Evolutionary conservation across 371 early-diverging fungal species (phyloP).

Genomic region (Actinomucor elegans): DNA sequence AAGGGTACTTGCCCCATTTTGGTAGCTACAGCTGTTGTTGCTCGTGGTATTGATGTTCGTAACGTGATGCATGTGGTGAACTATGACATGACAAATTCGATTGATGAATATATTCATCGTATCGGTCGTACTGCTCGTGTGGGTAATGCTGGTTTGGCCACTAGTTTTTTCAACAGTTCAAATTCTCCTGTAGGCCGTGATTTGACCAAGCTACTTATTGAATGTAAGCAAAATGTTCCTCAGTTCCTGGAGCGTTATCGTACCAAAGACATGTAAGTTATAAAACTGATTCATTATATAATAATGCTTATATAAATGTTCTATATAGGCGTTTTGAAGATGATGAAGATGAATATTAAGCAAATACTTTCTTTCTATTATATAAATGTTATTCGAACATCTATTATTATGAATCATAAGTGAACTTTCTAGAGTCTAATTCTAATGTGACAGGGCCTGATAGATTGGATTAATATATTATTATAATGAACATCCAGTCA

Average conservation of each 20-base stretch:
- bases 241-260: conserved; percentile 57
- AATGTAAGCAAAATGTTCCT: conserved; percentile 82
- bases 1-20: conserved; percentile 75
- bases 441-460: conserved; percentile 78
- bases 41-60: conserved; percentile 89
- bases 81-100: conserved; percentile 75
- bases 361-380: not conserved
- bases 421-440: conserved; percentile 71
- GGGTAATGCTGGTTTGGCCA: conserved; percentile 74
- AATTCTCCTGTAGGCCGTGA: conserved; percentile 54
- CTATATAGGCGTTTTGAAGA: conserved; percentile 25
- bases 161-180: conserved; percentile 68
- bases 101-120: conserved; percentile 86
- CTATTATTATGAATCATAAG: conserved; percentile 22
- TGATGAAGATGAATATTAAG: conserved; percentile 26
- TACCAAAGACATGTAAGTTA: conserved; percentile 21
- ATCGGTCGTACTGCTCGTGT: conserved; percentile 80
- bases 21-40: conserved; percentile 93
- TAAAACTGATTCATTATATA: not conserved
- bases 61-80: conserved; percentile 86
- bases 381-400: not conserved
- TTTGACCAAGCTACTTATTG: conserved; percentile 75
- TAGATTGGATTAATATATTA: no score
- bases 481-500: not conserved
- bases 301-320: not conserved